Base-by-base conservation (phyloP, 441 rosid genomes). In the Erodium moschatum region DNA sequence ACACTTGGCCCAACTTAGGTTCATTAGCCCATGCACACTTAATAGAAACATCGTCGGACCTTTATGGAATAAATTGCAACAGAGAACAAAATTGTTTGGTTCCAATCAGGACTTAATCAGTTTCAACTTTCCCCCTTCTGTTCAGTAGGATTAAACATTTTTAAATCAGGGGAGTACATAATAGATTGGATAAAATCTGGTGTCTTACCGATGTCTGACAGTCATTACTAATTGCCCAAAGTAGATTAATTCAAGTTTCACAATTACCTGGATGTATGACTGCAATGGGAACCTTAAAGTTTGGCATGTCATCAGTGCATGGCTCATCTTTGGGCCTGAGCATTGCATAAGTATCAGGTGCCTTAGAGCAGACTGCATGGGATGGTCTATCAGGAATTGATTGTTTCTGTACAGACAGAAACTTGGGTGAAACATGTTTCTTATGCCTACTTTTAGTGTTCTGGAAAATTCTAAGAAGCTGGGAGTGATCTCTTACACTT, bases 191-290 rank as follows among this genome's bases (percentile, higher is more conserved):
- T 29, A 27, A 31, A 6, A 31, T 9, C 42, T 29, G 9, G 12
- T 2, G 19, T 21, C 5, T n/a, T 52, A 52, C 60, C 20, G 3
- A 1, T 52, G n/a, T 0, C 60, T n/a, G 56, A 50, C 5, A 5
- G 9, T 38, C 7, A 38, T 8, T 40, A 40, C 10, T 15, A 1
- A 64, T 31, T 15, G 6, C 15, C 50, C 7, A 20, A 73, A 64
- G 13, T 0, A 16, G 15, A 4, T 7, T 6, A 15, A 65, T 29
- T 11, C 50, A 40, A 38, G 33, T 21, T 48, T 16, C n/a, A 72
- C 21, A 71, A 35, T 60, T 78, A 93, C 98, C 89, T 71, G 87
- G 84, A 76, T 42, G 82, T 71, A 77, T 67, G 44, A 84, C 77
- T 10, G 80, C 78, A 76, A 82, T 72, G 42, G 91, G 91, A 75